Base-by-base conservation (phyloP, 1,284 basidiomycete species). In the Tremellales sp. region DNA sequence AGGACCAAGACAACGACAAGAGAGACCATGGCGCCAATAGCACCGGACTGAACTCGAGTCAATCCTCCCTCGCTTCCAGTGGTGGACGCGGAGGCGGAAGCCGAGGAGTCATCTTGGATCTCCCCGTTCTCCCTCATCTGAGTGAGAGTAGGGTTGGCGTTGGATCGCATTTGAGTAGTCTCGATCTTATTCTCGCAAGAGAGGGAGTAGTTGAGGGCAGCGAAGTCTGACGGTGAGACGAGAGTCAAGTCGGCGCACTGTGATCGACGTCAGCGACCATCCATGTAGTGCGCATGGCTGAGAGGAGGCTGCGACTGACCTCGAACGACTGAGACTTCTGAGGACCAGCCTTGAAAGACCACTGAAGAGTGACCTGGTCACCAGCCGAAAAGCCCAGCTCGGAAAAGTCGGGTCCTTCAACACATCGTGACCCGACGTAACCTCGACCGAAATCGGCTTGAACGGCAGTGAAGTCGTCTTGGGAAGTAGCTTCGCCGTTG, bases 331-430 rank as follows among this genome's bases (percentile, higher is more conserved):
- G 27, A 21, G 8, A 21, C 11, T 21, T 15, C 6, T 29, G 12
- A 10, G 51, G 51, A 7, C 51, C 51, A 19, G 51, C 44, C n/a
- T 33, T 37, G 42, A 37, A 53, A 11, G 36, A 45, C 27, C 47
- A 40, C 43, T 53, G 51, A 15, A 53, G 5, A 19, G 51, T 53
- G 47, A 53, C 26, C 15, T 45, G 37, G 21, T 53, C 31, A 19
- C 51, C 51, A 22, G 39, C 51, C 8, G 23, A 17, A 25, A 53
- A 23, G 4, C 46, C 51, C 12, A 45, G 25, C 26, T 42, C 41
- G 13, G 35, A 17, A 31, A 49, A 45, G 39, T 53, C 37, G 31
- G 47, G 51, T 15, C 26, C 40, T 10, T 33, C 17, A 15, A 49
- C 22, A 37, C 51, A 53, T 19, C 25, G 36, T 1, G 13, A n/a